Evolutionary conservation across 257 asterid genomes (phyloP), one percentile per base, ranked within the genome.

Genomic region (Fraxinus pennsylvanica): DNA sequence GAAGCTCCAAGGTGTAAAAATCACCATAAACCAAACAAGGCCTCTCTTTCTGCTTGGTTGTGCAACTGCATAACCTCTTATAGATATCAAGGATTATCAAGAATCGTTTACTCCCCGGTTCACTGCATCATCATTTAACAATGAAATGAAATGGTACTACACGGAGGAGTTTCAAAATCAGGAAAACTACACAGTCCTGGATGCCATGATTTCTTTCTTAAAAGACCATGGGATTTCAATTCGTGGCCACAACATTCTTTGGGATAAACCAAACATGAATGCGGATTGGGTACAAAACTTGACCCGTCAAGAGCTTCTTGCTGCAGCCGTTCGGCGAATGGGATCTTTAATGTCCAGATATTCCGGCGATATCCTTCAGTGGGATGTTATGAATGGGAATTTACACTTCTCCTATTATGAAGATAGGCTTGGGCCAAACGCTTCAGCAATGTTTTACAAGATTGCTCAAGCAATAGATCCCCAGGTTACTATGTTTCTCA

Each of bases 301-400:
- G 6, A 78, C 85, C 0, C 84, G 79, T 3, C 6, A 74, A 9
- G 82, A 86, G 15, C 52, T 87, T 38, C 79, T 85, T 14, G 73
- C 50, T 8, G 89, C 77, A 12, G 74, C 86, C 9, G 69, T 81
- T 1, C 77, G 86, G 3, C 82, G 84, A 13, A 72, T 83, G 29
- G 81, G 77, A 14, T 87, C 91, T 3, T 78, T 90, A 0, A 87
- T 88, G 30, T 84, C 91, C 3, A 72, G 92, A 61, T 90, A 90
- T 69, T n/a, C 78, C 1, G 86, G 87, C 2, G 74, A 81, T 13
- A 79, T 90, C 13, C 65, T 83, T 3, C 88, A 82, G 13, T 90
- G 95, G 95, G 95, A 90, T 29, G 88, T 89, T 0, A 74, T 90
- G 80, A 90, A 90, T 72, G 95, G 88, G 88, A 88, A 90, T 36